Percentiles rank a stretch among this genome's conserved stretches.
Evolutionary conservation across 1,284 basidiomycete species (phyloP).

Genomic region (Trichosporon inkin): DNA sequence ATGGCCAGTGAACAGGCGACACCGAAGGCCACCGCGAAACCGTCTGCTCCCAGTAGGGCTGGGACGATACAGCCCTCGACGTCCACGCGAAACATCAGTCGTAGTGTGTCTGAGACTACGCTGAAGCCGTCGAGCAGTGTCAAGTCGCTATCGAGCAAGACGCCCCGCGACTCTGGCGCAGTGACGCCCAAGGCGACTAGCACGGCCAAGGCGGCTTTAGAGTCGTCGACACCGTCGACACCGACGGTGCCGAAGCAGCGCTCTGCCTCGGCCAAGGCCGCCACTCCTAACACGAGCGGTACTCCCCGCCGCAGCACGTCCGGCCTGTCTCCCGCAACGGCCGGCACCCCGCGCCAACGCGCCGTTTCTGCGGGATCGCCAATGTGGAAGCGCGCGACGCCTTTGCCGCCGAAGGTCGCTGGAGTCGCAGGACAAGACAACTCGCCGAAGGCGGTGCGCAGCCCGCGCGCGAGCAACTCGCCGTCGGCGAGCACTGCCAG

Average conservation of each 20-base stretch:
- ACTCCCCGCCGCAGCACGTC: background rate
- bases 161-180: background rate
- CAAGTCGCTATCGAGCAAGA: background rate
- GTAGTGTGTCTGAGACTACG: slow-evolving; percentile 3
- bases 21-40: background rate
- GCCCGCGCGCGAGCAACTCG: background rate
- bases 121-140: slow-evolving; percentile 6
- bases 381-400: slow-evolving; percentile 25
- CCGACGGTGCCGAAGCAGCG: slow-evolving; percentile 5
- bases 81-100: slow-evolving; percentile 3
- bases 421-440: slow-evolving; percentile 12
- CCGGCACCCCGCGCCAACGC: slow-evolving; percentile 12
- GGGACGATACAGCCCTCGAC: background rate
- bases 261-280: slow-evolving; percentile 2
- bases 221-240: background rate
- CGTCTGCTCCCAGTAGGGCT: slow-evolving; percentile 3
- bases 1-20: slow-evolving; percentile 3
- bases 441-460: background rate
- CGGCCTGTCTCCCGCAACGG: background rate
- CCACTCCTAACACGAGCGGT: background rate
- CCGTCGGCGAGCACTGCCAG: background rate
- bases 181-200: background rate
- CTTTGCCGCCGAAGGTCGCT: slow-evolving; percentile 17
- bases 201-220: background rate
- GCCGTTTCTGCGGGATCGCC: slow-evolving; percentile 15